Percentiles rank a stretch among this genome's conserved stretches.
These are phyloP conservation scores for Phytophthora fragariaefolia DNA, from an alignment of 352 stramenopile genomes.

Conservation along the genomic window DNA sequence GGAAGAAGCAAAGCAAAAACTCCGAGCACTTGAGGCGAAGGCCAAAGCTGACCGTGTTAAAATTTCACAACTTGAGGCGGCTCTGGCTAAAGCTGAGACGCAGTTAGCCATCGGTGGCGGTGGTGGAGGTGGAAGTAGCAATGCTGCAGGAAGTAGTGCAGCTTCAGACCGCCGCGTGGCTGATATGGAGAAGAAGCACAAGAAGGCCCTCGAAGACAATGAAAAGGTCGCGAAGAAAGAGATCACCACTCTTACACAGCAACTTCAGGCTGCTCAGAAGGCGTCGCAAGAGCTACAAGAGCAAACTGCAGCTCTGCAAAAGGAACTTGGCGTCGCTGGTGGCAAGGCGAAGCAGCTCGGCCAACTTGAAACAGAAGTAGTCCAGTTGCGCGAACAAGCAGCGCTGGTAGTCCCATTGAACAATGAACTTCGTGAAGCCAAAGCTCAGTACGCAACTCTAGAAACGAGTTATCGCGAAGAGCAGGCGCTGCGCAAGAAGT, in stretches of 20 bases:
- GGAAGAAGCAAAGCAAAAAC: conserved; percentile 77
- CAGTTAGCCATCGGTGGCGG: conserved; percentile 30
- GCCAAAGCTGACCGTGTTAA: conserved; percentile 73
- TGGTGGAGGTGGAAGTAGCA: conserved; percentile 22
- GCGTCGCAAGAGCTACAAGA: conserved; percentile 54
- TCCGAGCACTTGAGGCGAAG: conserved; percentile 73
- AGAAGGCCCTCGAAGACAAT: conserved; percentile 68
- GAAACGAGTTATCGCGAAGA: conserved; percentile 89
- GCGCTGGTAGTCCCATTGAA: conserved; percentile 57
- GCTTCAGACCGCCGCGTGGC: conserved; percentile 65
- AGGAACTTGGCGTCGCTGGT: conserved; percentile 53
- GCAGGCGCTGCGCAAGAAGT: conserved; percentile 93
- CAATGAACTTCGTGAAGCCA: conserved; percentile 46
- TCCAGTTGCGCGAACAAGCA: conserved; percentile 53
- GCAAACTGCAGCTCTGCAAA: conserved; percentile 53
- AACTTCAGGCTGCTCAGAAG: conserved; percentile 59
- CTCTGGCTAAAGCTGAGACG: conserved; percentile 61
- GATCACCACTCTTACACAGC: conserved; percentile 47
- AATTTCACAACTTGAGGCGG: conserved; percentile 80
- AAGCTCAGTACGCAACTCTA: conserved; percentile 52
- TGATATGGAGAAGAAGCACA: conserved; percentile 85
- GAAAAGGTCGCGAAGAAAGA: conserved; percentile 66
- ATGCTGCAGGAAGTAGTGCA: conserved; percentile 16
- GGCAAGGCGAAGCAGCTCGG: conserved; percentile 58
- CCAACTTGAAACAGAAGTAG: conserved; percentile 72